Percentiles rank a stretch among this genome's conserved stretches.
phyloP scores from a whole-genome alignment of 2,329 filamentous ascomycete genomes.

The Xylaria sp. region DNA sequence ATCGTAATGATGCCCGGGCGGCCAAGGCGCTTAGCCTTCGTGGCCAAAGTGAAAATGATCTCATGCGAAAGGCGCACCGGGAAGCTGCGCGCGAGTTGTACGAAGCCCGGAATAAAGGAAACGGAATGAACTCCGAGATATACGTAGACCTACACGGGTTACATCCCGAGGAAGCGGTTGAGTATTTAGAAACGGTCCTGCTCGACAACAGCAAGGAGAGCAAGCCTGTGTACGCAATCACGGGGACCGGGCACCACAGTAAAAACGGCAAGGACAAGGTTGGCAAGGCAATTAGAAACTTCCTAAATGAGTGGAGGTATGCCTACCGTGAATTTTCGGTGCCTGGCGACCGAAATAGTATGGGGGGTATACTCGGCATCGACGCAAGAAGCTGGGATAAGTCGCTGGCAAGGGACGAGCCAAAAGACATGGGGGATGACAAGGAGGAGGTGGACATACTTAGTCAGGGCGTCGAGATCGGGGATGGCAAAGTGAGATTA shows the following conservation, averaged over 20 bases:
- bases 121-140: conserved; percentile 68
- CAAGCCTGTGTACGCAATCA: conserved; percentile 90
- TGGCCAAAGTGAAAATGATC: conserved; percentile 93
- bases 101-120: conserved; percentile 85
- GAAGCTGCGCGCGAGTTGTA: conserved; percentile 92
- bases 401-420: conserved; percentile 57
- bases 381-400: conserved; percentile 72
- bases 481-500: conserved; percentile 69
- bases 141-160: conserved; percentile 97
- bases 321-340: conserved; percentile 96
- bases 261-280: conserved; percentile 99
- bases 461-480: conserved; percentile 70
- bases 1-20: conserved; percentile 93
- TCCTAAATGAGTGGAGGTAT: conserved; percentile 95
- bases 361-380: conserved; percentile 77
- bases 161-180: conserved; percentile 96
- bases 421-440: conserved; percentile 45
- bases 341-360: conserved; percentile 83
- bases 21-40: conserved; percentile 93
- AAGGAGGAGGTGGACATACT: conserved; percentile 62
- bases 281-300: conserved; percentile 87
- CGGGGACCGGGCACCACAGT: conserved; percentile 94
- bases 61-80: conserved; percentile 96
- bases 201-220: conserved; percentile 77
- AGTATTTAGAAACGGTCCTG: conserved; percentile 88